A percentile compares a stretch with the other conserved stretches of the same genome.
These are phyloP conservation scores for Coniella lustricola DNA, from an alignment of 2,329 filamentous ascomycete genomes.

Conservation along the genomic window DNA sequence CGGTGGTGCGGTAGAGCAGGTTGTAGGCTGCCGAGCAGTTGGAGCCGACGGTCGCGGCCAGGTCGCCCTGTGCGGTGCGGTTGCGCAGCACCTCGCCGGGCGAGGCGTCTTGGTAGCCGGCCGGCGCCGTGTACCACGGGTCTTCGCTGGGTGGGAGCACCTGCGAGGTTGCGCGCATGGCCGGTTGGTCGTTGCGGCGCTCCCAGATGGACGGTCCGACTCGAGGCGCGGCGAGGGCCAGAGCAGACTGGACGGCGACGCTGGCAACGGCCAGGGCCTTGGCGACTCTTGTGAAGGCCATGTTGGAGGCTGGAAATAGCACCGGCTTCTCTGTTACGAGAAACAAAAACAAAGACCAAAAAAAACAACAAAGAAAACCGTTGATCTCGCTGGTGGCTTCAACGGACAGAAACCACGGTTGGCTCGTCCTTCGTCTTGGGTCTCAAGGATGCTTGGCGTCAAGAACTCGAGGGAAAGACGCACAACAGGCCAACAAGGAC, in stretches of 20 bases:
- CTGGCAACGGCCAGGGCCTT: neutral
- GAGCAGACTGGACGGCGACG: neutral
- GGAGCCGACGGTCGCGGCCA: neutral
- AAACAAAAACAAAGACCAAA: too few species aligned
- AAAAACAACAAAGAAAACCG: too few species aligned
- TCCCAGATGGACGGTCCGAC: too few species aligned
- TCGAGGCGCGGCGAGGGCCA: neutral
- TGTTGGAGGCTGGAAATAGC: neutral
- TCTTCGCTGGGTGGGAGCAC: conserved; percentile 6
- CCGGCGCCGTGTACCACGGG: conserved; percentile 9
- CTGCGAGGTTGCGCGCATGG: neutral
- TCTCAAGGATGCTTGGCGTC: too few species aligned
- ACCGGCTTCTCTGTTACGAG: too few species aligned
- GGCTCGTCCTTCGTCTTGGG: too few species aligned
- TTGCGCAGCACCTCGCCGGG: conserved; percentile 8
- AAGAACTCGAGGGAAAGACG: too few species aligned
- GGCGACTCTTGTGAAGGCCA: neutral
- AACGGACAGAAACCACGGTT: too few species aligned
- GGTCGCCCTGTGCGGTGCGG: conserved; percentile 1
- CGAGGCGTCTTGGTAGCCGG: neutral
- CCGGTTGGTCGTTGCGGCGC: neutral
- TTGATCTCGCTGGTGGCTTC: too few species aligned
- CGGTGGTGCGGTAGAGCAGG: conserved; percentile 30
- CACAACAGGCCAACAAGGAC: too few species aligned
- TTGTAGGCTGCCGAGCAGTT: conserved; percentile 22